Base-by-base conservation (phyloP, 495 filamentous ascomycete genomes). In the Neurospora hispaniola region DNA sequence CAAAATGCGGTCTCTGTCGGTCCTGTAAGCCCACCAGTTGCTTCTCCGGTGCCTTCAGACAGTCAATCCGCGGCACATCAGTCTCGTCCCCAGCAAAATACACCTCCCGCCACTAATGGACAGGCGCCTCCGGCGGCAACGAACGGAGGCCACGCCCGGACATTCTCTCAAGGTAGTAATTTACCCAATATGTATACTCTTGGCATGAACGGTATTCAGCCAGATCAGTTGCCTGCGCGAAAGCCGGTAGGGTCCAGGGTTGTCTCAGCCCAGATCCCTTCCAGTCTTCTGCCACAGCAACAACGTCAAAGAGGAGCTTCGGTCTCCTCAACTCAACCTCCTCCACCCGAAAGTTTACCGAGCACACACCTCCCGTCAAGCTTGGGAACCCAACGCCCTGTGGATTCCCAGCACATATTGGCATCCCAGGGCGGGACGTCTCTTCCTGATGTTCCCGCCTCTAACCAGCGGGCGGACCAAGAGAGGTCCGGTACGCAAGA, bases 101-200 rank as follows among this genome's bases (percentile, higher is more conserved):
- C 71, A 4, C 76, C 78, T 14, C 80, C 78, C 8, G 73, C 70
- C 54, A 76, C 54, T 14, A 38, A 38, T 31, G 54, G 27, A 66
- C 54, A 66, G 27, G 54, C 54, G 27, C 54, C 54, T 66, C 27
- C 54, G 31, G 54, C 6, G 31, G 54, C 54, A 31, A 18, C 27
- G 14, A 66, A 66, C 14, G 54, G 54, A 66, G 54, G 27, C 16
- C 54, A 35, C 14, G 54, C 23, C 14, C 54, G 27, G 27, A 66
- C 54, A 27, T 66, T 66, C 12, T 66, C 54, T 35, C 54, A 66
- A 66, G 54, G 27, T 31, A 66, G 54, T 38, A 66, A 18, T 16
- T 66, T 35, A 27, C 54, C 54, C 14, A 66, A 18, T 27, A 18
- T 35, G 54, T 66, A 35, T 66, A 38, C 54, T 66, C 54, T 66